Evolutionary conservation across 805 yeast species (phyloP), one percentile per base, ranked within the genome.

Genomic region (Sugiyamaella smithiae): DNA sequence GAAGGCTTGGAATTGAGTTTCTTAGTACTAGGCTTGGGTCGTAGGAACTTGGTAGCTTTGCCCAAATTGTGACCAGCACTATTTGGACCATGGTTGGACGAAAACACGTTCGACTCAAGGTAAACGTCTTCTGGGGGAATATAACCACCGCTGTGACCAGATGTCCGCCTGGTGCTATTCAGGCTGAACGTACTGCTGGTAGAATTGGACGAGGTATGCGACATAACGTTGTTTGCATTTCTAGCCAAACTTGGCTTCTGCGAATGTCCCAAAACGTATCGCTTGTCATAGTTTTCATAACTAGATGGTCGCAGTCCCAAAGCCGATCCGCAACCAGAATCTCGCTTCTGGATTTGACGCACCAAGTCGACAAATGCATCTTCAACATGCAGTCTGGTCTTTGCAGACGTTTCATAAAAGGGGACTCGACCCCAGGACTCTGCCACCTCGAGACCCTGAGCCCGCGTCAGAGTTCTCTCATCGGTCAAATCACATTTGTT

Each of bases 351-450:
- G 50, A 90, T 88, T 61, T 88, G 96, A 63, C 96, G 80, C 9
- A 90, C 95, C 26, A 88, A 85, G 64, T 87, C 96, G 29, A 83
- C 75, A 60, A 90, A 93, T 0, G 91, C 93, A 60, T 89, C 95
- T 63, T 88, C 95, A 25, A 91, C 95, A 61, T 88, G 88, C 56
- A 88, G 82, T 65, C 84, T 82, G 63, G 83, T 80, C 80, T 88
- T 81, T n/a, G 99, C 98, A 59, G 93, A 83, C 1, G 96, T 84
- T 67, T 90, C 96, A 67, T 88, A 88, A 61, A 90, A 91, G 20
- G 96, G 96, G 2, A 87, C 93, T 59, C 78, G 77, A 14, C 91
- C 95, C 95, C 97, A 87, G 50, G 80, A 78, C 54, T 85, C 85
- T 24, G 95, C 86, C 3, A 88, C 85, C 49, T 78, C 79, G 45